Conservation (phyloP, 108 stramenopile genomes). For the Cyclotella atomus region DNA sequence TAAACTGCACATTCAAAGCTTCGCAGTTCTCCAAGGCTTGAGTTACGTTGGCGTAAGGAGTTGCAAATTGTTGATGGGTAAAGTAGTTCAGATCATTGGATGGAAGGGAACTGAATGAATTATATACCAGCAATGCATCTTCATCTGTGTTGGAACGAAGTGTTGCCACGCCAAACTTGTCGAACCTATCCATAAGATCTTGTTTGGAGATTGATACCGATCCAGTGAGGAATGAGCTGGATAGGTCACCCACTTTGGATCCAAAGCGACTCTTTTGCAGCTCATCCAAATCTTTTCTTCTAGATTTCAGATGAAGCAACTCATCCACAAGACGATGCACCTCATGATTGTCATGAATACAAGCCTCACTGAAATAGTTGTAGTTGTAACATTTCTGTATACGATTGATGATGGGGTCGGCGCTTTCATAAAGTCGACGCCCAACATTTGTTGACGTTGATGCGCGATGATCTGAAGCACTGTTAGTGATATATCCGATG, state of each 20-base stretch:
- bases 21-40: conserved; percentile 42
- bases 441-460: not conserved
- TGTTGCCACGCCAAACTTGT: conserved; percentile 19
- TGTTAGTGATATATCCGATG: conserved; percentile 14
- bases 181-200: conserved; percentile 13
- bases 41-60: not conserved
- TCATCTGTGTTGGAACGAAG: not conserved
- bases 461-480: not conserved
- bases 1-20: conserved; percentile 46
- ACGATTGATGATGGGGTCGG: not conserved
- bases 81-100: not conserved
- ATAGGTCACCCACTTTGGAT: not conserved
- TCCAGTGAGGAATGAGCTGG: conserved; percentile 1
- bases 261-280: too few species aligned
- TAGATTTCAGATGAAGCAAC: not conserved
- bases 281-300: not conserved
- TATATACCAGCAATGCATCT: conserved; percentile 34
- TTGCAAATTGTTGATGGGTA: too few species aligned
- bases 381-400: conserved; percentile 1
- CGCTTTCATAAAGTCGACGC: not conserved
- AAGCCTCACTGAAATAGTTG: not conserved
- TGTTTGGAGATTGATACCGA: conserved; percentile 3
- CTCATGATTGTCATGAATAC: not conserved
- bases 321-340: not conserved
- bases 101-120: conserved; percentile 11